phyloP scores from a whole-genome alignment of 208 protist species.

The Spongospora subterranea region DNA sequence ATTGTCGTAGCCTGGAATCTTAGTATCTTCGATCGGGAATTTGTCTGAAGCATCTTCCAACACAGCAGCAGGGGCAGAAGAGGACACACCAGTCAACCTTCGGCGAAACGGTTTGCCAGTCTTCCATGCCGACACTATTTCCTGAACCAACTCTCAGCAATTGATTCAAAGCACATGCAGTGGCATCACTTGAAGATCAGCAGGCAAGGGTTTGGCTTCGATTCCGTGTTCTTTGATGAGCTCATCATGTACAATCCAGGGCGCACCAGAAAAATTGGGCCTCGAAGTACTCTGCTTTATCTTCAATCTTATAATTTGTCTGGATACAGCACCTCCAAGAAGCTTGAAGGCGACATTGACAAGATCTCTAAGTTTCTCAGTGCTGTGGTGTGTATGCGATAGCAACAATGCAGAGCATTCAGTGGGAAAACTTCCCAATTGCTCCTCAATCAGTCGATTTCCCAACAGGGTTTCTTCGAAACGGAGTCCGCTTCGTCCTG shows the following conservation, averaged over 20 bases:
- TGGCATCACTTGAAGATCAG: neutral
- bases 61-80: neutral
- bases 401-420: neutral
- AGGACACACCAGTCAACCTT: no score
- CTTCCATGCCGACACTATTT: neutral
- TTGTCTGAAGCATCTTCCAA: neutral
- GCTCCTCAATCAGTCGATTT: slow-evolving; percentile 26
- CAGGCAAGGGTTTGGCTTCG: neutral
- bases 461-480: slow-evolving; percentile 41
- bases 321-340: neutral
- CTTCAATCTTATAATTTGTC: slow-evolving; percentile 39
- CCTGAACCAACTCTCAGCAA: neutral
- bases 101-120: neutral
- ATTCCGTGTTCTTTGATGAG: neutral
- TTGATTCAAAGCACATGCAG: neutral
- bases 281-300: neutral
- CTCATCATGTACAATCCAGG: slow-evolving; percentile 29
- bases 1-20: neutral
- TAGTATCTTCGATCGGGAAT: slow-evolving; percentile 20
- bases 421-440: neutral
- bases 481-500: neutral
- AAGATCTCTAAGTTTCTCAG: neutral
- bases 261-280: neutral
- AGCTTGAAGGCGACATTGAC: neutral
- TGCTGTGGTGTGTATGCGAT: neutral